Conservation (phyloP, 306 rosid genomes). For the Ochetophila trinervis region DNA sequence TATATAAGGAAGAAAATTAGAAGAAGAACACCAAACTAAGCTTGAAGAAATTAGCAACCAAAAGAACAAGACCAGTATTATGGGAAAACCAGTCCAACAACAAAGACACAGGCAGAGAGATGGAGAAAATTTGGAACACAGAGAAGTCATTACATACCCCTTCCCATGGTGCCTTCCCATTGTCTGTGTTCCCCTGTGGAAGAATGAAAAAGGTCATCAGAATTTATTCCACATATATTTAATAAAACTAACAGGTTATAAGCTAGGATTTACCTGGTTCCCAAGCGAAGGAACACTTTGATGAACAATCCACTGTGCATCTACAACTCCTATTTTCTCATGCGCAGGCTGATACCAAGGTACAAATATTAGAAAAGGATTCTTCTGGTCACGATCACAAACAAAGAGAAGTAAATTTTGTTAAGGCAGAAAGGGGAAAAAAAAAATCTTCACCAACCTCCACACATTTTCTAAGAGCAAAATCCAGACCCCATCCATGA, state of each 20-base stretch:
- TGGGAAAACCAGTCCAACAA: background rate
- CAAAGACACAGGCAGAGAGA: background rate
- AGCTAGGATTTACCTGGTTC: conserved; percentile 53
- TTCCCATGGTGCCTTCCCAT: conserved; percentile 70
- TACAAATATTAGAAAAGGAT: conserved; percentile 1
- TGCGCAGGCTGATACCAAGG: conserved; percentile 54
- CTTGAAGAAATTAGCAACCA: too few species aligned
- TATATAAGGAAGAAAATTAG: too few species aligned
- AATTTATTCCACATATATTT: conserved; percentile 9
- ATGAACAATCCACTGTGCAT: conserved; percentile 83
- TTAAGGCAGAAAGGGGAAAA: conserved; percentile 6
- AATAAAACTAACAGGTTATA: background rate
- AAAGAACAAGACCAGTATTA: background rate
- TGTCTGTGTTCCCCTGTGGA: conserved; percentile 56
- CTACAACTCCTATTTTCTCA: conserved; percentile 89
- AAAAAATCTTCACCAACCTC: conserved; percentile 39
- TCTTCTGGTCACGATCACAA: background rate
- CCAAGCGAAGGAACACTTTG: conserved; percentile 84
- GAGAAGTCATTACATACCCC: conserved; percentile 50
- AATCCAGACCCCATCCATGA: conserved; percentile 99
- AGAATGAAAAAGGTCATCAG: conserved; percentile 5
- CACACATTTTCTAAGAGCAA: conserved; percentile 74
- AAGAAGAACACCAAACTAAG: too few species aligned
- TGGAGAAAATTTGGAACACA: background rate
- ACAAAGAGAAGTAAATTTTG: background rate